Base-by-base conservation (phyloP, 345 rosid genomes). In the Gossypium anomalum region DNA sequence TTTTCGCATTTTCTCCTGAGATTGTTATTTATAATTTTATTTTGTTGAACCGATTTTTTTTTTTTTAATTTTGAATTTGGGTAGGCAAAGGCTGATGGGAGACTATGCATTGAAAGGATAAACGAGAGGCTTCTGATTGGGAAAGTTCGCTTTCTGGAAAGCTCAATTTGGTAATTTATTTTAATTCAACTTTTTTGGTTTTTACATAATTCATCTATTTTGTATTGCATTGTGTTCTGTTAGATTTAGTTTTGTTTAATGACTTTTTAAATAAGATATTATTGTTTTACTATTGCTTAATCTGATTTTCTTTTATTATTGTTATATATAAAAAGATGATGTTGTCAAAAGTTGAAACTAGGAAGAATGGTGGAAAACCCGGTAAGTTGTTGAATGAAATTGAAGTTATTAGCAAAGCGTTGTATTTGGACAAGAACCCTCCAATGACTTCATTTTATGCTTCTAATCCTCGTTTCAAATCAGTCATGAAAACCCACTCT, bases 341-440 rank as follows among this genome's bases (percentile, higher is more conserved):
- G 93, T 70, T 85, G 81, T 82, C 90, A 20, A 86, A 76, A 82
- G 83, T 76, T 73, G 86, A 81, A 82, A 82, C 84, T 78, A 72
- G 85, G 80, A 90, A 84, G 87, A 71, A 53, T 59, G 85, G 82
- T 53, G 86, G 79, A 79, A 86, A 83, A 69, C 80, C 95, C 17
- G 84, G 86, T 72, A 78, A 85, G 78, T 80, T 92, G 78, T 76
- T 90, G 72, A 83, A 82, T 53, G 97, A 94, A 53, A 92, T 90
- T 0, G 92, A 88, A 81, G 83, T 86, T 22, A 85, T 92, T 73
- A 82, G 90, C 73, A 90, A 88, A 80, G 90, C 93, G 49, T 86
- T 94, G 38, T 89, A 90, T 78, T 74, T 79, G 64, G 93, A 88
- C 51, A 92, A 83, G 57, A 85, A 23, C 75, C 83, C 67, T 62